Conservation (phyloP, 2,329 filamentous ascomycete genomes). For the Cercospora sp. region DNA sequence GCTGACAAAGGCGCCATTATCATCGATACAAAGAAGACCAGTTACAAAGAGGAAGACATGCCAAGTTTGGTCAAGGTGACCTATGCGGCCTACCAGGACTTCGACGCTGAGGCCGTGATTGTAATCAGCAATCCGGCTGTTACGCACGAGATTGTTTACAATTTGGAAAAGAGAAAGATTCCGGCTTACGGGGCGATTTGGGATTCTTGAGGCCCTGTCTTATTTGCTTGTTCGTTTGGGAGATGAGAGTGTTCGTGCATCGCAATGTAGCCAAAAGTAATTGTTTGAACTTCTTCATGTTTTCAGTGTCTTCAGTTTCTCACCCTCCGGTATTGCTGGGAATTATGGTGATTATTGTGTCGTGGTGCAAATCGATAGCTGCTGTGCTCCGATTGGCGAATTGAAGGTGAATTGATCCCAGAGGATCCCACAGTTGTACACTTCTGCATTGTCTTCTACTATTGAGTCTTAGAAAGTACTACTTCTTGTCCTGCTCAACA, state of each 20-base stretch:
- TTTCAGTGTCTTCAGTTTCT: background rate
- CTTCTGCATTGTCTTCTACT: slow-evolving; percentile 4
- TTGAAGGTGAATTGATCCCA: slow-evolving; percentile 5
- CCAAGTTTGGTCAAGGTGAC: slow-evolving; percentile 61
- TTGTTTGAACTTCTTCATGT: background rate
- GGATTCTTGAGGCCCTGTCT: slow-evolving; percentile 52
- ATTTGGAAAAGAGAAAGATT: slow-evolving; percentile 65
- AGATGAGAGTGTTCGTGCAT: background rate
- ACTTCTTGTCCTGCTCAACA: slow-evolving; percentile 2
- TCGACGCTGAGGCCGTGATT: slow-evolving; percentile 66
- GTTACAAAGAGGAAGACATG: slow-evolving; percentile 47
- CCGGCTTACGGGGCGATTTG: slow-evolving; percentile 73
- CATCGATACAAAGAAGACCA: slow-evolving; percentile 61
- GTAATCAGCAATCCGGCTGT: slow-evolving; percentile 70
- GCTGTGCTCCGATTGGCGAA: background rate
- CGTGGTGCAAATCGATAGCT: background rate
- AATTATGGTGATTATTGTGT: background rate
- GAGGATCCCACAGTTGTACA: slow-evolving; percentile 2
- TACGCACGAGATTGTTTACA: slow-evolving; percentile 68
- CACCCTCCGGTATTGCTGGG: background rate
- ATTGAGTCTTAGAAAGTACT: background rate
- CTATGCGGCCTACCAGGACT: slow-evolving; percentile 52
- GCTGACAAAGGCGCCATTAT: slow-evolving; percentile 66
- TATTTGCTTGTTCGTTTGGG: background rate
- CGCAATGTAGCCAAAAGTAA: background rate